Percentiles rank a stretch among this genome's conserved stretches.
Evolutionary conservation across 1,139 yeast genomes (phyloP).

Genomic region (Yamadazyma friedrichii): DNA sequence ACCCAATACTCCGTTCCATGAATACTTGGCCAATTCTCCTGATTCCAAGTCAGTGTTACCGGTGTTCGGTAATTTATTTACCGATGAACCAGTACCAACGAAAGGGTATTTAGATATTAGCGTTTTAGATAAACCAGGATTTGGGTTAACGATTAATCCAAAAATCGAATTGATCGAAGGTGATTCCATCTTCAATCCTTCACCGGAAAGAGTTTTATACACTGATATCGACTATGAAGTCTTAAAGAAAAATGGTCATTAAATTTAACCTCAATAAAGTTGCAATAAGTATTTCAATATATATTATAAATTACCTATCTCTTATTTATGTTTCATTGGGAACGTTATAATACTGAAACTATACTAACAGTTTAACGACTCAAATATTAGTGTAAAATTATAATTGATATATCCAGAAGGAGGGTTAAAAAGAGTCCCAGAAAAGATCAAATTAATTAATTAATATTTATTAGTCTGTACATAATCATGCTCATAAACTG

Average conservation of each 20-base stretch:
- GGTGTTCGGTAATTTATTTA: slow-evolving; percentile 45
- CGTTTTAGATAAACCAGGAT: slow-evolving; percentile 45
- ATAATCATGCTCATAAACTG: no score
- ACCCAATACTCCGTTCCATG: slow-evolving; percentile 51
- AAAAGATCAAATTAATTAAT: no score
- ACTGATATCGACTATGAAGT: slow-evolving; percentile 11
- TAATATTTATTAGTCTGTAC: no score
- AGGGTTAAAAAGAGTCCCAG: no score
- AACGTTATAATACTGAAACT: no score
- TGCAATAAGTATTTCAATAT: no score
- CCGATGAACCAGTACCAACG: slow-evolving; percentile 46
- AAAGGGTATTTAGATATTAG: slow-evolving; percentile 38
- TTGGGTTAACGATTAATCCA: slow-evolving; percentile 46
- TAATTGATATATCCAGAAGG: no score
- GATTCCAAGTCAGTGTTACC: slow-evolving; percentile 45
- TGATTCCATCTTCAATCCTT: slow-evolving; percentile 32
- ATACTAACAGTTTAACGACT: no score
- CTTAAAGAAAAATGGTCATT: slow-evolving; percentile 7
- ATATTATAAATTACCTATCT: no score
- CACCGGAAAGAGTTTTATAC: slow-evolving; percentile 35
- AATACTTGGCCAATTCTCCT: slow-evolving; percentile 49
- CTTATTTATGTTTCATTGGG: no score
- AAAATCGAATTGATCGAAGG: slow-evolving; percentile 39
- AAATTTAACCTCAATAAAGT: no score
- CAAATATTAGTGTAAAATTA: no score